These are phyloP conservation scores for Scheffersomyces cryptocercus DNA, from an alignment of 1,139 yeast genomes.

Conservation along the genomic window DNA sequence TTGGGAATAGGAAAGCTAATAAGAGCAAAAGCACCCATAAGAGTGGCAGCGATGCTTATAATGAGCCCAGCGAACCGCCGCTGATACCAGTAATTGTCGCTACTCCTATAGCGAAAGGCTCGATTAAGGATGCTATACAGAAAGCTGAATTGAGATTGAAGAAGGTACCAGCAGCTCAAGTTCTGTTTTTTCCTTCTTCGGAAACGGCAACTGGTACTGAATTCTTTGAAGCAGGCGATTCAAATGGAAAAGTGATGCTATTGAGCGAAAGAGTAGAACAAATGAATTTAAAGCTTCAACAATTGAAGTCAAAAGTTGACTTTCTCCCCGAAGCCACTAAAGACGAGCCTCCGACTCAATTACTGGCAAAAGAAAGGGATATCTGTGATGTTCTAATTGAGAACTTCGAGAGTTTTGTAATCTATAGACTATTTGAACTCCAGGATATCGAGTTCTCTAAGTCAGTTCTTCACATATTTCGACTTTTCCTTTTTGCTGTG, in stretches of 20 bases:
- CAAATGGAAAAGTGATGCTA: background rate
- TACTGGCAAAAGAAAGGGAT: background rate
- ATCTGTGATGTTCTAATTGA: background rate
- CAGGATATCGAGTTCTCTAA: background rate
- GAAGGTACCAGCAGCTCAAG: too few relatives aligned
- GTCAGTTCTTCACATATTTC: conserved; percentile 3
- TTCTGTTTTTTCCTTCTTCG: too few relatives aligned
- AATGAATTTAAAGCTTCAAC: conserved; percentile 4
- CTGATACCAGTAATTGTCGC: background rate
- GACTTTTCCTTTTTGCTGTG: conserved; percentile 7
- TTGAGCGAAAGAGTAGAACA: conserved; percentile 4
- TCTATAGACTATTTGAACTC: background rate
- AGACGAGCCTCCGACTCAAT: background rate
- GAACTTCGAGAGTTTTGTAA: background rate
- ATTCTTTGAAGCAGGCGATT: background rate
- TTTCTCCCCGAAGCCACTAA: background rate
- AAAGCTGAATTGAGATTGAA: background rate
- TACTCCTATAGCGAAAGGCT: background rate
- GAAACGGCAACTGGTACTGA: too few relatives aligned
- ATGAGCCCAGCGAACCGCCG: background rate
- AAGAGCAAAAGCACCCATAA: background rate
- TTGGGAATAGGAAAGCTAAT: background rate
- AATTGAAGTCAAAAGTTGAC: background rate
- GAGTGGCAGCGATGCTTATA: background rate
- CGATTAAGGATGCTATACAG: background rate